Evolutionary conservation across 495 filamentous ascomycete species (phyloP).

Genomic region (Arthonia radiata): DNA sequence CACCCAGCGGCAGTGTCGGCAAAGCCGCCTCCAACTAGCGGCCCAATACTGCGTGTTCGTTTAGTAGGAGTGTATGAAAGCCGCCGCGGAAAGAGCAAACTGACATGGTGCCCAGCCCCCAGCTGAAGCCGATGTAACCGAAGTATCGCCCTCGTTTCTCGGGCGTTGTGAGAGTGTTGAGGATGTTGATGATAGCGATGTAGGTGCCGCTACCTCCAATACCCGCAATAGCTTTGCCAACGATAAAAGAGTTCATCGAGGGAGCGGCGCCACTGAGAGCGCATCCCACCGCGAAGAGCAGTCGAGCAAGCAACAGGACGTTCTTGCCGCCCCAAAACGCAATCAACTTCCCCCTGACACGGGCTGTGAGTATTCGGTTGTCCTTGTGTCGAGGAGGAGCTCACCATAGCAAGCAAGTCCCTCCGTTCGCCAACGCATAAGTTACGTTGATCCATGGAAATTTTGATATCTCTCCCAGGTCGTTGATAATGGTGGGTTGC

Average conservation of each 20-base stretch:
- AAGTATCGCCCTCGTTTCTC: too few species aligned
- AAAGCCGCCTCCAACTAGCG: constrained; percentile 9
- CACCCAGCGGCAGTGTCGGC: constrained; percentile 3
- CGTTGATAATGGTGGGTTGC: constrained; percentile 5
- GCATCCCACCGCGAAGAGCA: constrained; percentile 14
- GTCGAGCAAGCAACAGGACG: constrained; percentile 11
- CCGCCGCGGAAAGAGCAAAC: too few species aligned
- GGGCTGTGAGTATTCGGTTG: too few species aligned
- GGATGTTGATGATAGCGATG: too few species aligned
- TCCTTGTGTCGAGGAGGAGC: not conserved
- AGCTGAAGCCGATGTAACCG: too few species aligned
- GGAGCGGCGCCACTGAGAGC: constrained; percentile 14
- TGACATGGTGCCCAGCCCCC: too few species aligned
- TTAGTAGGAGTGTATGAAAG: too few species aligned
- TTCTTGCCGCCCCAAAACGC: constrained; percentile 4
- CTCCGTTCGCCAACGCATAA: constrained; percentile 1
- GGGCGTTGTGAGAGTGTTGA: too few species aligned
- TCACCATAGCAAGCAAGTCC: not conserved
- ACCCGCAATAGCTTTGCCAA: too few species aligned
- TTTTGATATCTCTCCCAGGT: constrained; percentile 4
- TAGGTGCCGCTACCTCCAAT: too few species aligned
- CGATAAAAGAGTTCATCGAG: constrained; percentile 11
- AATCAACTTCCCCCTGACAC: not conserved
- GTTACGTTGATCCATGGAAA: constrained; percentile 8
- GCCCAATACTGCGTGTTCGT: too few species aligned